A percentile compares a stretch with the other conserved stretches of the same genome.
phyloP scores from a whole-genome alignment of 257 asterid genomes.

The Lycium ferocissimum region DNA sequence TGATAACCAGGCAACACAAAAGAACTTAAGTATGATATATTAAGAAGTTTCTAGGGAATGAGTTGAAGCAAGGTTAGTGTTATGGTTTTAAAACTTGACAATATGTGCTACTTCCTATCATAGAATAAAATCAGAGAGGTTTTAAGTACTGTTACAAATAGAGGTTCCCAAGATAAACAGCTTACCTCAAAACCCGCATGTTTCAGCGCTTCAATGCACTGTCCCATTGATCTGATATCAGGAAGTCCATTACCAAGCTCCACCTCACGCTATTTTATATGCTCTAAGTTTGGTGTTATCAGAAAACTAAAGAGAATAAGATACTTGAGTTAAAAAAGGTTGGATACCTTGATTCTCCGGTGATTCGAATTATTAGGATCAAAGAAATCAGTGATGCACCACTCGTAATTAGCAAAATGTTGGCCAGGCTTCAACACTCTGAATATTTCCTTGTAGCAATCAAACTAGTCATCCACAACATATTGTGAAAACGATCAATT shows the following conservation, averaged over 20 bases:
- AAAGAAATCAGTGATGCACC: conserved; percentile 33
- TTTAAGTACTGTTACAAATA: neutral
- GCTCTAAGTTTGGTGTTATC: neutral
- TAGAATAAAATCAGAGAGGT: neutral
- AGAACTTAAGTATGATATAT: neutral
- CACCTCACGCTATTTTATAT: conserved; percentile 23
- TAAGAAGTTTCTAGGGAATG: neutral
- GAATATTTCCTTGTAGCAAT: conserved; percentile 34
- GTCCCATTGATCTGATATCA: conserved; percentile 31
- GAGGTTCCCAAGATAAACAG: neutral
- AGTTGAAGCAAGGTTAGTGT: neutral
- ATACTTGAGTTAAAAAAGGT: neutral
- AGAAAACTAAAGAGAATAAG: neutral
- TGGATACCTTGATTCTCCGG: conserved; percentile 26
- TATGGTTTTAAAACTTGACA: neutral
- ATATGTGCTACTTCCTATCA: neutral
- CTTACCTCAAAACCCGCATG: conserved; percentile 35
- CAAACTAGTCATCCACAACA: neutral
- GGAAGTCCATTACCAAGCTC: conserved; percentile 39
- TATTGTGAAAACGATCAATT: neutral
- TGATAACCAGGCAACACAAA: neutral
- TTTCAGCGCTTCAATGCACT: conserved; percentile 29
- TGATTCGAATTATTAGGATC: conserved; percentile 11
- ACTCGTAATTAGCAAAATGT: conserved; percentile 25
- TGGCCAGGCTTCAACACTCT: conserved; percentile 33